Conservation (phyloP, 495 filamentous ascomycete species). For the Penicillium salamii region DNA sequence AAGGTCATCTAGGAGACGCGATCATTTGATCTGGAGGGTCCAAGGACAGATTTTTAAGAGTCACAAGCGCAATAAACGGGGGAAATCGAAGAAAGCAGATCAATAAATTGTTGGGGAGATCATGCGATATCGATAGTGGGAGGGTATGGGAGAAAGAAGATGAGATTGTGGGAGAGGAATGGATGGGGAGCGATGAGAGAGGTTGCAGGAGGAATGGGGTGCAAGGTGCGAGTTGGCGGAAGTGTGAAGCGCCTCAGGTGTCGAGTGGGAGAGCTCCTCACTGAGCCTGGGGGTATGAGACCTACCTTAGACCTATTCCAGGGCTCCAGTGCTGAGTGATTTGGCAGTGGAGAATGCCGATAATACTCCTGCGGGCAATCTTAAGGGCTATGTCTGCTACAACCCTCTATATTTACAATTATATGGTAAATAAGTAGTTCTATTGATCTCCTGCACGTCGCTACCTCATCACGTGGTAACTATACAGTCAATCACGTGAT, state of each 20-base stretch:
- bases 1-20: constrained; percentile 64
- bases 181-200: constrained; percentile 23
- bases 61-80: constrained; percentile 24
- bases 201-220: constrained; percentile 24
- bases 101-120: constrained; percentile 12
- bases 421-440: too few relatives aligned
- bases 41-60: constrained; percentile 44
- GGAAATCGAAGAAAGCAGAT: constrained; percentile 15
- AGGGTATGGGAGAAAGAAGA: constrained; percentile 10
- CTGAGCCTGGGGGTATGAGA: background rate
- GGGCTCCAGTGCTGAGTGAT: too few relatives aligned
- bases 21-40: constrained; percentile 54
- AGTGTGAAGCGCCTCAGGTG: constrained; percentile 25
- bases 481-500: background rate
- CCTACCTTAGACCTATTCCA: background rate
- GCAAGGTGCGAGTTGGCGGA: constrained; percentile 29
- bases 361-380: too few relatives aligned
- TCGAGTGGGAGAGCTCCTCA: constrained; percentile 21
- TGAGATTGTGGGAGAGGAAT: constrained; percentile 21
- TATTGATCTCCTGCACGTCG: background rate
- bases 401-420: too few relatives aligned
- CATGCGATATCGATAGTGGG: constrained; percentile 11
- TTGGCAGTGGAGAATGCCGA: too few relatives aligned
- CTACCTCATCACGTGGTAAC: background rate
- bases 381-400: too few relatives aligned